phyloP scores from a whole-genome alignment of 768 basidiomycete genomes.

The Xerocomus potaroensis region DNA sequence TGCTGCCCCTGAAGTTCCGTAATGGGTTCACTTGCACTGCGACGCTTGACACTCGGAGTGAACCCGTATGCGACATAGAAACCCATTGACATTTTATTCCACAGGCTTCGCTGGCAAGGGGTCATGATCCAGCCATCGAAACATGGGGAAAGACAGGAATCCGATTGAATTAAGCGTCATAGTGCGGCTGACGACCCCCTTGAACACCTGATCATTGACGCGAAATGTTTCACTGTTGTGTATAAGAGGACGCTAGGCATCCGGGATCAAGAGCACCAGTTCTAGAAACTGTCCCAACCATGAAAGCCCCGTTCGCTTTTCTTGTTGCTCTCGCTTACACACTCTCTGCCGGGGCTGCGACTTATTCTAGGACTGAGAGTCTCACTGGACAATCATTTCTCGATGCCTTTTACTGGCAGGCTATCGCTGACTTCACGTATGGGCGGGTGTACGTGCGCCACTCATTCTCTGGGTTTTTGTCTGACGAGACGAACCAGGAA shows the following conservation, averaged over 20 bases:
- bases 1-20: too few relatives aligned
- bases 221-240: background rate
- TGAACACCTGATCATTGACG: background rate
- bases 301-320: conserved; percentile 3
- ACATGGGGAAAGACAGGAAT: too few relatives aligned
- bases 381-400: conserved; percentile 51
- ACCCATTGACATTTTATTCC: background rate
- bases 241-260: conserved; percentile 10
- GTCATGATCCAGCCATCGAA: background rate
- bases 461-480: background rate
- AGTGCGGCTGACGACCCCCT: background rate
- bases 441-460: conserved; percentile 28
- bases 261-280: background rate
- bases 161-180: background rate
- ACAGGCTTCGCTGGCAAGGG: conserved; percentile 2
- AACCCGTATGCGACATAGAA: background rate
- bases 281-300: background rate
- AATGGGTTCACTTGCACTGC: background rate
- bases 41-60: background rate
- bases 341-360: conserved; percentile 32
- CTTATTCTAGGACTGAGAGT: conserved; percentile 43
- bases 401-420: conserved; percentile 25
- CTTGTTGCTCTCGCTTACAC: conserved; percentile 9
- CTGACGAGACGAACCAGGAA: conserved; percentile 25
- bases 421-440: conserved; percentile 31